Conservation (phyloP, 257 asterid species). For the Cruciata laevipes region DNA sequence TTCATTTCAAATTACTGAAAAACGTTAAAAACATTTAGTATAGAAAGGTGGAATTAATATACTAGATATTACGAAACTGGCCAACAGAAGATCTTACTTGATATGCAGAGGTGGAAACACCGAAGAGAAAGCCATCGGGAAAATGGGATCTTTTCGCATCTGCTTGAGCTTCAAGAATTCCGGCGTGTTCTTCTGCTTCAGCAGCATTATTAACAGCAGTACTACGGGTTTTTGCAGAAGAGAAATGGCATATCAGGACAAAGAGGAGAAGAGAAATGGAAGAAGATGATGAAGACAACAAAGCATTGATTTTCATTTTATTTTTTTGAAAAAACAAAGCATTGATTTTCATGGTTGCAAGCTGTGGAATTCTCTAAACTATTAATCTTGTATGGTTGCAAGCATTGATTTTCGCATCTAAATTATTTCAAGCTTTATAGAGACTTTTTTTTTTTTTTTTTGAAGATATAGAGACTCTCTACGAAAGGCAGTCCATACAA, state of each 20-base stretch:
- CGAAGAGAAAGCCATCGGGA: slow-evolving; percentile 65
- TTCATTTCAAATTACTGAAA: too few relatives aligned
- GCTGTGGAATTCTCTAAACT: too few relatives aligned
- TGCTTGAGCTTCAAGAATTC: neutral
- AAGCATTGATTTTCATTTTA: neutral
- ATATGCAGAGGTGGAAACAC: slow-evolving; percentile 70
- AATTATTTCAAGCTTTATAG: too few relatives aligned
- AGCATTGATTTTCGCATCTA: too few relatives aligned
- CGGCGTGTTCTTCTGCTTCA: neutral
- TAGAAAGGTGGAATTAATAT: too few relatives aligned
- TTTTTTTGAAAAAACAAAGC: too few relatives aligned
- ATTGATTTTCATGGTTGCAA: neutral
- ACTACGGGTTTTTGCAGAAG: neutral
- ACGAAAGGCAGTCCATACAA: too few relatives aligned
- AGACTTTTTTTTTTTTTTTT: too few relatives aligned
- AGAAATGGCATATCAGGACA: neutral
- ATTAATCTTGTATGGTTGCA: too few relatives aligned
- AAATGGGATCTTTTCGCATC: slow-evolving; percentile 39
- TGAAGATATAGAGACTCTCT: too few relatives aligned
- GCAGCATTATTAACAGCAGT: neutral
- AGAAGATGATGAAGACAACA: neutral
- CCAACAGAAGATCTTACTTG: slow-evolving; percentile 45
- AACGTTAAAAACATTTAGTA: too few relatives aligned
- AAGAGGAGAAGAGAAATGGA: neutral
- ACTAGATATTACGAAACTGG: too few relatives aligned